A percentile compares a stretch with the other conserved stretches of the same genome.
phyloP scores from a whole-genome alignment of 495 filamentous ascomycete species.

The Penicillium lagena region DNA sequence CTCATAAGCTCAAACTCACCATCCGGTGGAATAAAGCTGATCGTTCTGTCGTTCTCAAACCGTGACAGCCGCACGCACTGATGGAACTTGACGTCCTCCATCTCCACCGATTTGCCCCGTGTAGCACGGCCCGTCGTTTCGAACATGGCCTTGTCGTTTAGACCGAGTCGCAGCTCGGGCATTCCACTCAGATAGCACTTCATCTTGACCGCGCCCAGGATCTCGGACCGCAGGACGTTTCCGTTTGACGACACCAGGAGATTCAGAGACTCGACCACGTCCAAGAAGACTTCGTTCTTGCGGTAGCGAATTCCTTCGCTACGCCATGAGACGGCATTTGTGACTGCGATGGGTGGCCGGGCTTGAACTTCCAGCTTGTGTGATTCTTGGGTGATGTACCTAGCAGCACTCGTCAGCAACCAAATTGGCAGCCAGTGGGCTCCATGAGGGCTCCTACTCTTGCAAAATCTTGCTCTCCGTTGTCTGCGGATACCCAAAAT shows the following conservation, averaged over 20 bases:
- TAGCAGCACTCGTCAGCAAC: conserved; percentile 11
- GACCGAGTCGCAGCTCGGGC: conserved; percentile 88
- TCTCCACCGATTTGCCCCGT: conserved; percentile 95
- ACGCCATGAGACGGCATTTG: conserved; percentile 96
- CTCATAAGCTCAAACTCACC: conserved; percentile 99
- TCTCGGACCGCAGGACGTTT: conserved; percentile 95
- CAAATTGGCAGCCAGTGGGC: not conserved
- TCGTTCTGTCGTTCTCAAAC: conserved; percentile 98
- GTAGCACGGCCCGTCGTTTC: conserved; percentile 95
- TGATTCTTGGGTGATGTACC: conserved; percentile 98
- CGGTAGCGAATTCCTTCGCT: conserved; percentile 97
- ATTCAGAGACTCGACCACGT: conserved; percentile 96
- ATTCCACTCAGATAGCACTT: conserved; percentile 99
- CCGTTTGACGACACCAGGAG: conserved; percentile 90
- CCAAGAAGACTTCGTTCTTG: conserved; percentile 99
- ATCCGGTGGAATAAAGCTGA: conserved; percentile 97
- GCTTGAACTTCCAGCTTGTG: conserved; percentile 98
- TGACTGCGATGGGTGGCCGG: conserved; percentile 98
- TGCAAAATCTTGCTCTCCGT: conserved; percentile 99
- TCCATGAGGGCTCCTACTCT: conserved; percentile 49
- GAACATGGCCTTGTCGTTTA: conserved; percentile 99
- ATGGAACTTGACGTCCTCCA: conserved; percentile 99
- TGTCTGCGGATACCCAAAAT: conserved; percentile 98
- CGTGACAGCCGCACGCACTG: conserved; percentile 93
- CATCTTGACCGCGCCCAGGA: conserved; percentile 97